Evolutionary conservation across 306 rosid species (phyloP), one percentile per base, ranked within the genome.

Genomic region (Lathyrus oleraceus): DNA sequence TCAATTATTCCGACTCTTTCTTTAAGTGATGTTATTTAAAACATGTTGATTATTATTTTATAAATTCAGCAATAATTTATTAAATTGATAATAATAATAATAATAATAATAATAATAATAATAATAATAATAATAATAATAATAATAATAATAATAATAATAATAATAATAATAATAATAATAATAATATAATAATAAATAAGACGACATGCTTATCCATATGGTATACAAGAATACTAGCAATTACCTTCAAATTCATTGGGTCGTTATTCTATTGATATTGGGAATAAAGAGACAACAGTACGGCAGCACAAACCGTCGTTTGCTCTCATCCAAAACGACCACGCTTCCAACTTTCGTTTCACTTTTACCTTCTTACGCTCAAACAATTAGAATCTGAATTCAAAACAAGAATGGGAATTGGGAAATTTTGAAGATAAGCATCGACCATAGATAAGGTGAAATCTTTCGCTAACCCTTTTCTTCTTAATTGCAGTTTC

Each of bases 401-500:
- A 56, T 56, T 12, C 43, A 63, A 40, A 15, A 44, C 11, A 15
- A 13, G 49, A 47, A 10, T 20, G 13, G 3, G 40, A 23, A 25
- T 57, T 27, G 58, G 43, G 11, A 8, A 3, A 51, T 19, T 4
- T 64, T 71, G 52, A 63, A 44, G 81, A 77, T 70, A 65, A 52
- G 56, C 61, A 56, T 39, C 38, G 0, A 71, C 36, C 47, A 30
- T 69, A 52, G 58, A 49, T 78, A 72, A 58, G 67, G 72, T 49
- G 11, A 57, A 66, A 20, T 20, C 4, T 39, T 32, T 45, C 28
- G 19, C 48, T 5, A 49, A 38, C 15, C 70, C 51, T 60, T 16
- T 21, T 38, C 69, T 5, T 40, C 25, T 21, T 67, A 53, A 63
- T 70, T 61, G 36, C 7, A 21, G 2, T 5, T 11, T 49, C n/a